These are phyloP conservation scores for Fonsecaea erecta DNA, from an alignment of 2,329 filamentous ascomycete species.

Conservation along the genomic window DNA sequence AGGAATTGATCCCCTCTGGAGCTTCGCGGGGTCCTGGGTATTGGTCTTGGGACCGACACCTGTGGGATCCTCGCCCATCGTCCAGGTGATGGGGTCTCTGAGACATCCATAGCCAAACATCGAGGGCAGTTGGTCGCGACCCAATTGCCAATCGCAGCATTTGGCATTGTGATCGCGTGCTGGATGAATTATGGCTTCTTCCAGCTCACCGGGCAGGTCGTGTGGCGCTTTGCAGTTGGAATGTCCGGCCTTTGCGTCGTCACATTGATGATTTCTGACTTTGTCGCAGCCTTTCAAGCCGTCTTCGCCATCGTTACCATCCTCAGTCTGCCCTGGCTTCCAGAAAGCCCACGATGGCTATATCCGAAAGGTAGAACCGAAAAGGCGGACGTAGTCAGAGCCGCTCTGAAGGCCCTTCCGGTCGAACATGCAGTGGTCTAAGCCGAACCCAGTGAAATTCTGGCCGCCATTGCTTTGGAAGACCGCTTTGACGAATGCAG, in stretches of 20 bases:
- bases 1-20: neutral
- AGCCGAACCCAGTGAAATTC: conserved; percentile 20
- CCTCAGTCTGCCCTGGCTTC: conserved; percentile 52
- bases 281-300: conserved; percentile 53
- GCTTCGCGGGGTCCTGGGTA: neutral
- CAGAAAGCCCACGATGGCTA: conserved; percentile 54
- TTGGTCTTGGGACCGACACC: conserved; percentile 20
- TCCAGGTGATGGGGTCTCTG: conserved; percentile 48
- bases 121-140: conserved; percentile 54
- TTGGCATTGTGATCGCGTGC: conserved; percentile 56
- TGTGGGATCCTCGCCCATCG: conserved; percentile 23
- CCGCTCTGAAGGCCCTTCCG: conserved; percentile 50
- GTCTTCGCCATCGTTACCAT: conserved; percentile 55
- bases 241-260: neutral
- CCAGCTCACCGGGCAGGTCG: conserved; percentile 49
- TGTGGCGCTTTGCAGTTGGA: conserved; percentile 50
- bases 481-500: conserved; percentile 21
- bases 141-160: conserved; percentile 57
- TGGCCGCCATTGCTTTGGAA: conserved; percentile 22
- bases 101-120: conserved; percentile 52
- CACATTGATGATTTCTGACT: neutral
- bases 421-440: conserved; percentile 22
- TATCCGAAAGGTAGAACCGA: conserved; percentile 49
- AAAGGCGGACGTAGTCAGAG: conserved; percentile 54
- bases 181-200: conserved; percentile 61